Conservation (phyloP, 78 protist genomes). For the Planoprotostelium fungivorum region DNA sequence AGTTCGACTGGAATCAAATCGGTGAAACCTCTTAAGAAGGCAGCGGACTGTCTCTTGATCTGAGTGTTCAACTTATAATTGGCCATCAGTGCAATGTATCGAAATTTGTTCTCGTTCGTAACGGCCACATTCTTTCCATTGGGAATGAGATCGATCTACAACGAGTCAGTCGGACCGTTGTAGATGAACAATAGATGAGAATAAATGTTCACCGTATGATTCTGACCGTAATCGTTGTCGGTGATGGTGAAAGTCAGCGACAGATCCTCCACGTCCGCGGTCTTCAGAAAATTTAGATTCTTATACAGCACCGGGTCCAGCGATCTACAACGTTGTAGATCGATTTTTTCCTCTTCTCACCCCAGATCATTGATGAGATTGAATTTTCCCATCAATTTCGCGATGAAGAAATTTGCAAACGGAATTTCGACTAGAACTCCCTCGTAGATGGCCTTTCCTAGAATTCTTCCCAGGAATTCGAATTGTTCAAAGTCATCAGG, state of each 20-base stretch:
- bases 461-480: constrained; percentile 1
- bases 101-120: constrained; percentile 19
- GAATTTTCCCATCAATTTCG: constrained; percentile 17
- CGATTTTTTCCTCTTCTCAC: neutral
- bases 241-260: constrained; percentile 15
- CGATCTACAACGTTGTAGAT: neutral
- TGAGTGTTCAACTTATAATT: constrained; percentile 24
- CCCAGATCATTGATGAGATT: constrained; percentile 23
- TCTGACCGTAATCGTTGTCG: constrained; percentile 11
- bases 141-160: constrained; percentile 8
- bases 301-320: constrained; percentile 48
- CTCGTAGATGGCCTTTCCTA: constrained; percentile 60
- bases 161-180: neutral
- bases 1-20: constrained; percentile 10
- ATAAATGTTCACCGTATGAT: neutral
- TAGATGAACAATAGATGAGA: neutral
- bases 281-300: neutral
- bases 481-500: neutral
- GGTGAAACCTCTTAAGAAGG: constrained; percentile 23
- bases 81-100: constrained; percentile 19
- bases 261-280: constrained; percentile 7
- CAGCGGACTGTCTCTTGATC: constrained; percentile 15
- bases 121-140: constrained; percentile 31
- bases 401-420: constrained; percentile 34
- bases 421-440: constrained; percentile 56